Evolutionary conservation across 1,284 basidiomycete species (phyloP).

Genomic region (Mycena sp.): DNA sequence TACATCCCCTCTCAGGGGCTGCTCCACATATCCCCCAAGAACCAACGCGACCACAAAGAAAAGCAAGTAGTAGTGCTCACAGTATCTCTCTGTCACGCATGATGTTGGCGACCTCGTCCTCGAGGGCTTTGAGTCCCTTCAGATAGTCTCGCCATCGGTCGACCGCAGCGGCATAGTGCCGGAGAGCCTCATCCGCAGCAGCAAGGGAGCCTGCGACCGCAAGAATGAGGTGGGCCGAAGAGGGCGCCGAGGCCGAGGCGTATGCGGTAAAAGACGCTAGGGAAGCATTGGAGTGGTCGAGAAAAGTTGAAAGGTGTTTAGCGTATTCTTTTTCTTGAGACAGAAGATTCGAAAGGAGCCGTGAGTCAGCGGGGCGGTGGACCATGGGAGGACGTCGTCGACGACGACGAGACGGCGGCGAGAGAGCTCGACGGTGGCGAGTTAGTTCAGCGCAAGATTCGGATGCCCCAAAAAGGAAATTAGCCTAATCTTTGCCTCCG

Average conservation of each 20-base stretch:
- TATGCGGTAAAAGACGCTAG: conserved; percentile 77
- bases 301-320: conserved; percentile 62
- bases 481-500: too few relatives aligned
- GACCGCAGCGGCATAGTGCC: conserved; percentile 64
- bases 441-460: too few relatives aligned
- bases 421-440: too few relatives aligned
- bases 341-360: conserved; percentile 73
- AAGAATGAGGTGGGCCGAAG: conserved; percentile 64
- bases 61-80: conserved; percentile 52
- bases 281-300: conserved; percentile 68
- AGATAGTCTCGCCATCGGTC: conserved; percentile 74
- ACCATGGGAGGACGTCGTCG: too few relatives aligned
- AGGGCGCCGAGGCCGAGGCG: conserved; percentile 69
- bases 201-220: conserved; percentile 67
- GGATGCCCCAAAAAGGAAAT: too few relatives aligned
- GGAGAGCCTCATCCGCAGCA: conserved; percentile 72
- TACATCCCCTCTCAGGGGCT: not conserved
- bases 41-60: not conserved
- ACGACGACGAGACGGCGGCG: too few relatives aligned
- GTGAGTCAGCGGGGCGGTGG: conserved; percentile 75
- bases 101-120: conserved; percentile 75
- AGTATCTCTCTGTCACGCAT: conserved; percentile 81
- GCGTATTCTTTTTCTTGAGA: conserved; percentile 76
- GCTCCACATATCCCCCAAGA: not conserved
- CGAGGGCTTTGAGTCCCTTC: conserved; percentile 65